Evolutionary conservation across 805 yeast genomes (phyloP), one percentile per base, ranked within the genome.

Genomic region (Starmerella stigmatis): DNA sequence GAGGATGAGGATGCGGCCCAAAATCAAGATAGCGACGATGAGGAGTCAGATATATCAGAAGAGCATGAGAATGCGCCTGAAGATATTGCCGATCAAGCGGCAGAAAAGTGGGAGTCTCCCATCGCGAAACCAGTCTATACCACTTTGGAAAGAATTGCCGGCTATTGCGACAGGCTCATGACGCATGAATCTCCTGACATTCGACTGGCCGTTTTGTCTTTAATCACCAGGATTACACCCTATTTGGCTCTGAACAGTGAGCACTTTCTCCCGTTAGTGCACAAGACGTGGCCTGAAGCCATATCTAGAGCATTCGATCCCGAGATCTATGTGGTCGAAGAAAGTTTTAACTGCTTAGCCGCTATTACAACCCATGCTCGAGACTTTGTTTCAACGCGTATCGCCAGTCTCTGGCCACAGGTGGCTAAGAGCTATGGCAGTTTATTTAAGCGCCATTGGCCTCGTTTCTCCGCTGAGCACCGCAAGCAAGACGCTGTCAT

Each of bases 141-240:
- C 31, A 64, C 79, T 2, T 63, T 83, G 1, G 74, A 77, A 35
- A 74, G 75, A 44, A 76, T 89, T 3, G 67, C 77, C 43, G 72
- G 68, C 5, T 84, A 86, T 58, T 80, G 89, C 6, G 81, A 83
- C 44, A 66, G 84, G 47, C 68, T 75, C 23, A 63, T 85, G 29
- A 76, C 84, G 2, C 92, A 83, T 54, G 73, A 75, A 1, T 79
- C 94, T 0, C 60, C 70, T 2, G 62, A 69, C 3, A 60, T 89
- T 25, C 71, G 75, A 34, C 58, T 72, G 3, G 79, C 76, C 48
- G 70, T 86, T 5, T 59, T 88, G 44, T 66, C 62, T 26, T 69
- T 83, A 1, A 58, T 73, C 16, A 54, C 60, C 5, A 60, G 64
- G 15, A 61, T 70, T 0, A 47, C 76, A 3, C 81, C 81, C 0